A percentile compares a stretch with the other conserved stretches of the same genome.
Evolutionary conservation across 1,284 basidiomycete species (phyloP).

Genomic region (Somion occarium): DNA sequence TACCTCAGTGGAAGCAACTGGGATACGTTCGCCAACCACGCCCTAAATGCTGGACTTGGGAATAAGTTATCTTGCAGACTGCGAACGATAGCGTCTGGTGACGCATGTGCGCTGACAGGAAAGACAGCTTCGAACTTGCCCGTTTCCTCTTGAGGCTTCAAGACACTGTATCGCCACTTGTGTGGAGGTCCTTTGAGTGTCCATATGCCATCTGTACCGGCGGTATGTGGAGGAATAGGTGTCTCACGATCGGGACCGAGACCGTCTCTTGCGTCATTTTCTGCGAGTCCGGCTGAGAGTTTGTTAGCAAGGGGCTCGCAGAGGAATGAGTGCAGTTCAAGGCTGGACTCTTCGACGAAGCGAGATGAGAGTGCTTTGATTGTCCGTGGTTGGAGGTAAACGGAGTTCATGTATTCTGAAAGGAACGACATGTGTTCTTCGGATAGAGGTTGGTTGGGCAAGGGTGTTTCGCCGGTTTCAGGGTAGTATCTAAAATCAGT

Average conservation of each 20-base stretch:
- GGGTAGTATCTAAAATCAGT: conserved; percentile 61
- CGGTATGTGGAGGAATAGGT: conserved; percentile 60
- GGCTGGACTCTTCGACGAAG: conserved; percentile 86
- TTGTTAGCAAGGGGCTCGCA: conserved; percentile 58
- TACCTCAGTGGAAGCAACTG: conserved; percentile 73
- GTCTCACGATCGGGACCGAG: conserved; percentile 47
- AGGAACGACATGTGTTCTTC: conserved; percentile 67
- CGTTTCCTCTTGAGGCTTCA: conserved; percentile 28
- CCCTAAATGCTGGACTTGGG: conserved; percentile 81
- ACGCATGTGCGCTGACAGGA: conserved; percentile 46
- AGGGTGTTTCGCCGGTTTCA: conserved; percentile 37
- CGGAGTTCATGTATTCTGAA: conserved; percentile 82
- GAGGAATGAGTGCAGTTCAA: conserved; percentile 89
- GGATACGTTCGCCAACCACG: conserved; percentile 84
- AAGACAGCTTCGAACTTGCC: conserved; percentile 30
- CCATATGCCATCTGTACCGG: conserved; percentile 64
- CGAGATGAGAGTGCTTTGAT: conserved; percentile 78
- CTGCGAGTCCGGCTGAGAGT: conserved; percentile 63
- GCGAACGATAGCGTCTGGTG: conserved; percentile 56
- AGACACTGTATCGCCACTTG: conserved; percentile 87
- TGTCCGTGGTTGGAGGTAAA: conserved; percentile 82
- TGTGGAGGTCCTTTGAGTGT: conserved; percentile 83
- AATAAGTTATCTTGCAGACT: conserved; percentile 74
- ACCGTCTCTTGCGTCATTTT: conserved; percentile 66
- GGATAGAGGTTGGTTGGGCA: conserved; percentile 50